Evolutionary conservation across 257 asterid genomes (phyloP), one percentile per base, ranked within the genome.

Genomic region (Asclepias syriaca): DNA sequence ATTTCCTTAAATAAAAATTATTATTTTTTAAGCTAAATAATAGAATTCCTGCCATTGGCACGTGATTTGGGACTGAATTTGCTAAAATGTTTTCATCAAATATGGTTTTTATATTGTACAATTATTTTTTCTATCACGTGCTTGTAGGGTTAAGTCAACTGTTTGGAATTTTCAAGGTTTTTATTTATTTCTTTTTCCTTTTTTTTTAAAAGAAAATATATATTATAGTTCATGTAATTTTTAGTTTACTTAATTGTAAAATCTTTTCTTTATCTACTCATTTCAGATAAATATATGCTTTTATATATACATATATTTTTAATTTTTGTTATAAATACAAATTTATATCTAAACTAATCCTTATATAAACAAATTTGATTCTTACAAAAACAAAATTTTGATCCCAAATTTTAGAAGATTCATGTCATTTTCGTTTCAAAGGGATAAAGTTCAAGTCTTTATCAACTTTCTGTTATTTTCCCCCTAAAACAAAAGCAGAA

Each of bases 61-160:
- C 91, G 93, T 89, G 96, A 87, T 71, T 75, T 80, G 85, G 72
- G 71, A 68, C 66, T 75, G 69, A 77, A 58, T 34, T 48, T 77
- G 74, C 78, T 69, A 63, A 43, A 71, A 29, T 76, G 40, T 69
- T 55, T 54, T 66, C 32, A 69, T 70, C 71, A 68, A 64, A 67
- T 11, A 2, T 10, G 16, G 49, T 58, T 71, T 71, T 27, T 64
- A 46, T 57, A 19, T 40, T 18, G 16, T 59, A 21, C 72, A 37
- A 43, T 19, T 65, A 54, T 74, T 49, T 68, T 68, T 65, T 58
- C 19, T n/a, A 45, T 59, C 74, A 59, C 70, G 72, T 56, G 77
- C 65, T 21, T 71, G 80, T 66, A 48, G 77, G 69, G 57, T 65
- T 65, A 14, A 46, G 72, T 53, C 70, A 49, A 65, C 16, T 3